Evolutionary conservation across 306 rosid genomes (phyloP).

Genomic region (Vigna angularis): DNA sequence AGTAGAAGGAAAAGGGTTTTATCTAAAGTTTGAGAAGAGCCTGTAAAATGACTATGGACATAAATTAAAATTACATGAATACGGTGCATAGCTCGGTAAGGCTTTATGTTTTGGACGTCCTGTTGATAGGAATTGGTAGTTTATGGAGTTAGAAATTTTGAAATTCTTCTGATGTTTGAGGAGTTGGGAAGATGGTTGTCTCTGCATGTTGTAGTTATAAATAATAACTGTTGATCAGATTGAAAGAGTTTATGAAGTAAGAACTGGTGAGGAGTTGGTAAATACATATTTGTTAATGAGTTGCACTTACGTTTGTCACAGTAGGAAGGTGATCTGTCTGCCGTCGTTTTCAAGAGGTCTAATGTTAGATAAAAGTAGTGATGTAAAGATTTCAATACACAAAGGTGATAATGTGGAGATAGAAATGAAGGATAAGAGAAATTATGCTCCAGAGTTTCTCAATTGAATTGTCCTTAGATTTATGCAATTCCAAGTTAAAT

Average conservation of each 20-base stretch:
- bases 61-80: constrained; percentile 1
- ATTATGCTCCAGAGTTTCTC: constrained; percentile 3
- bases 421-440: not conserved
- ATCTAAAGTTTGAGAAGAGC: constrained; percentile 26
- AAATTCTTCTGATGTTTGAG: constrained; percentile 17
- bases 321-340: not conserved
- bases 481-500: constrained; percentile 19
- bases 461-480: not conserved
- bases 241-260: not conserved
- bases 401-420: not conserved
- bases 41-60: constrained; percentile 25
- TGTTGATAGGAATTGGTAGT: constrained; percentile 26
- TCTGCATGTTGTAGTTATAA: constrained; percentile 1
- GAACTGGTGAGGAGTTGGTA: constrained; percentile 12
- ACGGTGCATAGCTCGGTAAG: constrained; percentile 30
- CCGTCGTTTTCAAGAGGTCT: not conserved
- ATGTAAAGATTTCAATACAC: not conserved
- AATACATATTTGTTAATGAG: constrained; percentile 14
- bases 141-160: constrained; percentile 1
- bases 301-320: not conserved
- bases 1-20: constrained; percentile 20
- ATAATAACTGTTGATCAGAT: not conserved
- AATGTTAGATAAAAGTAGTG: not conserved
- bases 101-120: constrained; percentile 31
- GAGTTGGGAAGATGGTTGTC: constrained; percentile 24